Evolutionary conservation across 2,329 filamentous ascomycete genomes (phyloP), one percentile per base, ranked within the genome.

Genomic region (Epichloe typhina): DNA sequence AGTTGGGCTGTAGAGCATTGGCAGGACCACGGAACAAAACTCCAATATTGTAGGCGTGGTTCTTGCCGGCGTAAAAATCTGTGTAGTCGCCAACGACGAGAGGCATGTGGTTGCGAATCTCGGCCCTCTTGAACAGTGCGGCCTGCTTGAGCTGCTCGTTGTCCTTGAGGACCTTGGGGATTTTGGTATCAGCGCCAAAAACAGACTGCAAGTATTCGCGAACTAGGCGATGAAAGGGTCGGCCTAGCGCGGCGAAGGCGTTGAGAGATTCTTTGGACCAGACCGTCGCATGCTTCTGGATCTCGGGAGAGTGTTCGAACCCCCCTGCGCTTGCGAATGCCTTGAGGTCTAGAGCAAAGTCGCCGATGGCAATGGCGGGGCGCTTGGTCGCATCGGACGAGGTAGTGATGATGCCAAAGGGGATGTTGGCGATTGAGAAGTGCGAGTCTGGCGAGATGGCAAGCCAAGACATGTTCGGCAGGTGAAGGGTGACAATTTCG

Each of bases 1-100:
- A 93, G 63, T 91, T 91, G 9, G 85, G 83, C 64, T 90, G 84
- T 19, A 93, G 71, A 0, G 86, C 85, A 57, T 88, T 86, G 15
- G 77, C 75, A 0, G 82, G 76, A 0, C 84, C 86, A 36, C 87
- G 79, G 68, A 91, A 88, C 21, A 90, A 73, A 1, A 79, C 75
- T 4, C 85, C 86, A 8, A 86, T 73, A 57, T 68, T 69, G 70
- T 81, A 85, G 5, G 87, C 87, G 66, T 93, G 87, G 61, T 90
- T 83, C 59, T 83, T 69, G 46, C 87, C 86, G 13, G 84, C 87
- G 61, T 87, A 93, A 69, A 91, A 93, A 62, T 93, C 87, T 2
- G 86, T 88, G 63, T 91, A 91, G 62, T 91, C 87, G 35, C 86
- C 84, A 59, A 91, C 87, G 38, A 77, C 71, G 72, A 93, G 79